Base-by-base conservation (phyloP, 345 rosid species). In the Melastoma malabathricum region DNA sequence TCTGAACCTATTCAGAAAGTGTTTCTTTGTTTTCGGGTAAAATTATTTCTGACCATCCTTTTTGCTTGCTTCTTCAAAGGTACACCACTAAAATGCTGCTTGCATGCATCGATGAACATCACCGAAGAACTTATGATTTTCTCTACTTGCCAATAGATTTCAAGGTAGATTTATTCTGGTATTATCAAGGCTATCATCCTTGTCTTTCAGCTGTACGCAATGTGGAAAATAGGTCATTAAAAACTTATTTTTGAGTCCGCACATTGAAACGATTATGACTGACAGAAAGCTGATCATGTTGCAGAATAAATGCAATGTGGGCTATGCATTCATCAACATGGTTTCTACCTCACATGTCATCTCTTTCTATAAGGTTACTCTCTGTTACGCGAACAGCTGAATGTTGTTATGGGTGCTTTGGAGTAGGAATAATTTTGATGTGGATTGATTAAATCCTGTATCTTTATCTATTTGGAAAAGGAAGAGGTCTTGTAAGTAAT, bases 231-330 rank as follows among this genome's bases (percentile, higher is more conserved):
- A 27, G 6, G 31, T n/a, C 31, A 27, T 27, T 27, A 3, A 27
- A 27, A 27, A 29, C 8, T 5, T 29, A 29, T 5, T 29, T 29
- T 5, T 29, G 38, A 1, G 38, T 29, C 38, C 38, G 1, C 38
- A 10, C 38, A 29, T 29, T 5, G 38, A 29, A 29, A 29, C 6
- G 38, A 29, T 29, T 29, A 29, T 29, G 5, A 29, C 9, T 29
- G 38, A 29, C 38, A 6, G 9, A 29, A 29, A 29, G 5, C 31
- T 38, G 41, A n/a, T 22, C 39, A 27, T 6, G n/a, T 58, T 61
- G 80, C 93, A 92, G 96, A 92, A 92, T 72, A 92, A 92, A 54
- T 92, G 98, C 72, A 92, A 92, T 53, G 95, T 84, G 75, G 98
- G 98, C 41, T 80, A 92, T 31, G 98, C 98, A 16, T 89, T 92